These are phyloP conservation scores for Physcomitrium patens DNA, from an alignment of 225 moss, liverwort and hornwort species.

Conservation along the genomic window DNA sequence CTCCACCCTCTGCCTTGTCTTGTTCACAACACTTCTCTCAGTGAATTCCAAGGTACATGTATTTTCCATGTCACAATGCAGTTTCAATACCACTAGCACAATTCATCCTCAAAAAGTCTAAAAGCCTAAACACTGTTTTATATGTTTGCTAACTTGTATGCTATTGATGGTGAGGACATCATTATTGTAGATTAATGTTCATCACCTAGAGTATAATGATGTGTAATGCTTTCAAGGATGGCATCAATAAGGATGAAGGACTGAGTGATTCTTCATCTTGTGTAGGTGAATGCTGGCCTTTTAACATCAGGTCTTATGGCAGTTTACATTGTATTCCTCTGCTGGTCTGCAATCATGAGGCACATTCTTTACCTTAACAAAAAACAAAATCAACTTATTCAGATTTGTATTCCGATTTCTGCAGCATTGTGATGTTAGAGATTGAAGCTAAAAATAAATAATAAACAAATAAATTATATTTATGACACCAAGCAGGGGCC, in stretches of 20 bases:
- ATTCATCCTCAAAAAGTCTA: not conserved
- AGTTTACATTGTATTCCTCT: constrained; percentile 67
- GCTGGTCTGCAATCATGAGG: constrained; percentile 91
- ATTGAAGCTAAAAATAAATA: not conserved
- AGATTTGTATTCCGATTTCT: not conserved
- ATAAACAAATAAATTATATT: too few relatives aligned
- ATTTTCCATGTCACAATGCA: not conserved
- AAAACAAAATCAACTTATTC: not conserved
- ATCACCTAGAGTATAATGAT: too few relatives aligned
- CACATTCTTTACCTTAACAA: not conserved
- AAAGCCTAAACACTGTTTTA: too few relatives aligned
- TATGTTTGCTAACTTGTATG: too few relatives aligned
- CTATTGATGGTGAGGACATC: too few relatives aligned
- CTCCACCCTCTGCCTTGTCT: constrained; percentile 61
- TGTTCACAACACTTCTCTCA: constrained; percentile 55
- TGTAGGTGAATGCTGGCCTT: constrained; percentile 79
- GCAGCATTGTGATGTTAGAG: not conserved
- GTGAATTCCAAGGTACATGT: constrained; percentile 60
- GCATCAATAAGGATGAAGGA: too few relatives aligned
- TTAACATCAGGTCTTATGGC: constrained; percentile 74
- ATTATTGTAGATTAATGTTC: too few relatives aligned
- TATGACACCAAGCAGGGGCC: too few relatives aligned
- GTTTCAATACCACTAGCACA: not conserved
- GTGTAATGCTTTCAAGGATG: too few relatives aligned
- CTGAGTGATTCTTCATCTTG: not conserved